Evolutionary conservation across 768 basidiomycete species (phyloP).

Genomic region (Kwoniella shandongensis): DNA sequence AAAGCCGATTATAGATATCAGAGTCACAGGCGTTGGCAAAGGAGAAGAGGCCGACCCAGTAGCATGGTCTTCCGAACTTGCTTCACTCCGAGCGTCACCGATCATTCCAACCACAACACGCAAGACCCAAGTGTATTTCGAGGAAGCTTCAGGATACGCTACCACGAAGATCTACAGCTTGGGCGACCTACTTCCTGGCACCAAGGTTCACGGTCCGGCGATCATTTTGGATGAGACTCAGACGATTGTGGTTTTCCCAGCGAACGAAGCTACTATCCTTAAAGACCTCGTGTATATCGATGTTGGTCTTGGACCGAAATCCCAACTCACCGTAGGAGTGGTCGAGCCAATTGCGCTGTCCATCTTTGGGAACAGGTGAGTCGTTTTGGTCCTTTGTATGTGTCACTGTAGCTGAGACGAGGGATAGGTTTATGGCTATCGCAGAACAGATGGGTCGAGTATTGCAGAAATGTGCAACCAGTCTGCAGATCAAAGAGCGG

Average conservation of each 20-base stretch:
- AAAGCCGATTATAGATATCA: background rate
- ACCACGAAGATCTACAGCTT: slow-evolving; percentile 2
- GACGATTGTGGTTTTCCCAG: slow-evolving; percentile 82
- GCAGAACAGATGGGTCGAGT: slow-evolving; percentile 88
- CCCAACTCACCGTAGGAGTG: background rate
- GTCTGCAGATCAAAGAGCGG: slow-evolving; percentile 93
- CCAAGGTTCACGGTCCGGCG: slow-evolving; percentile 72
- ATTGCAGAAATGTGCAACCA: slow-evolving; percentile 83
- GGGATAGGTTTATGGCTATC: slow-evolving; percentile 83
- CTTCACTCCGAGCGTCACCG: background rate
- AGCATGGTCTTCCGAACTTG: background rate
- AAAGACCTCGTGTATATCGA: slow-evolving; percentile 37
- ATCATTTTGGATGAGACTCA: slow-evolving; percentile 95
- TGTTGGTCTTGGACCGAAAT: slow-evolving; percentile 26
- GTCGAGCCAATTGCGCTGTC: slow-evolving; percentile 61
- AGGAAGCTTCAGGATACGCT: background rate
- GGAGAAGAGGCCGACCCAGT: too few species aligned
- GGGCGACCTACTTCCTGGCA: background rate
- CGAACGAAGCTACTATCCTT: slow-evolving; percentile 24
- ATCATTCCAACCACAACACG: background rate
- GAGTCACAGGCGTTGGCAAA: too few species aligned
- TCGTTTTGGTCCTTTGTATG: too few species aligned
- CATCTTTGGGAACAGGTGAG: slow-evolving; percentile 71
- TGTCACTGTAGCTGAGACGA: too few species aligned
- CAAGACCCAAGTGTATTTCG: background rate